Evolutionary conservation across 2,329 filamentous ascomycete genomes (phyloP), one percentile per base, ranked within the genome.

Genomic region (Scolecobasidium constrictum): DNA sequence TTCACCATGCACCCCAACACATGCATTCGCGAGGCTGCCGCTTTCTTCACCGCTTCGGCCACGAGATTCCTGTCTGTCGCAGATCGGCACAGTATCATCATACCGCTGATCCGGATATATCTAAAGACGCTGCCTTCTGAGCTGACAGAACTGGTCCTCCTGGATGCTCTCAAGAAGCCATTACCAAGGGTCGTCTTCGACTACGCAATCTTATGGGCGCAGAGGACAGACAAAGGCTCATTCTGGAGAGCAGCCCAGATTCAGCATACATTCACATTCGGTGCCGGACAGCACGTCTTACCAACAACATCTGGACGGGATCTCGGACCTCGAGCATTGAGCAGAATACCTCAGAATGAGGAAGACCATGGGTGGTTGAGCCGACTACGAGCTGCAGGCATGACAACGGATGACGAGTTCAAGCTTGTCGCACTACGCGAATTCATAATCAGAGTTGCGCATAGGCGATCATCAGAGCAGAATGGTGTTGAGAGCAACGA

Each of bases 351-450:
- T 1, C 88, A 79, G 55, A 94, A 88, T 50, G 87, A 94, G 6
- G 90, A 96, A 58, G 92, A 98, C 56, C 87, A 95, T 48, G 78
- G 87, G 51, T 96, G 92, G 88, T 67, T 98, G n/a, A 71, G 75
- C 12, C 83, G 86, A 49, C 65, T 98, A 38, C 77, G 84, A 40
- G 94, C 86, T 49, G 77, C 94, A 34, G 92, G 92, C 0, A 77
- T 98, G 67, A 68, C 72, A 1, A 56, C 71, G 1, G 88, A 95
- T 35, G 90, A 98, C 51, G 92, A 98, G 50, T 77, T 83, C 56
- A 96, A 98, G 59, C 66, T 98, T 2, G 67, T 96, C 26, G 83
- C 81, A 4, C 68, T 98, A 9, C 73, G 85, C 45, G 88, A 95
- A 56, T 96, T 94, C 54, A 85, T 98, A 33, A 94, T 86, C 84